Evolutionary conservation across 192 early-diverging fungal genomes (phyloP), one percentile per base, ranked within the genome.

Genomic region (Lobosporangium transversale): DNA sequence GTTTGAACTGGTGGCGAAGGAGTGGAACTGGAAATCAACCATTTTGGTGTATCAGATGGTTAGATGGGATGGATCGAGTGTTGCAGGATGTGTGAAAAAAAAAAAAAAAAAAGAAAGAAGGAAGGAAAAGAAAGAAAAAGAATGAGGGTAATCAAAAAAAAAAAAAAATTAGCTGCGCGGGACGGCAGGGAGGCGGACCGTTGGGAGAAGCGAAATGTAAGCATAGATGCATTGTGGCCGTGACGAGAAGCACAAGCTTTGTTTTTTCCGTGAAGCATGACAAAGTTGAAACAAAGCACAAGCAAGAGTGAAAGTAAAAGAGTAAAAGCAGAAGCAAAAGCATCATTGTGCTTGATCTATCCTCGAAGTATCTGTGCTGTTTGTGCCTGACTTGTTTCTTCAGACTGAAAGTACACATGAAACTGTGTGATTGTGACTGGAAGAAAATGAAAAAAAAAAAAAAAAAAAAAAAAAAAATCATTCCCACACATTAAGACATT

Each of bases 1-100:
- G 65, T 76, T 76, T 2, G 73, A 51, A 40, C 52, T 54, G 59
- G 40, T 62, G 35, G 64, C 59, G 27, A 76, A 52, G n/a, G 64
- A 17, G 20, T 55, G 23, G 65, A 76, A 27, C 36, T 76, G 58
- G 36, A 62, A 53, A 24, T 43, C 52, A 31, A 49, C 29, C 11
- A 57, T 43, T 59, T 59, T 74, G 21, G 36, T 45, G 32, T 2
- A 30, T 55, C 7, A 42, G 3, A 14, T 43, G 9, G 40, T 11
- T 8, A 31, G 37, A 42, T 17, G 17, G 21, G 15, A 42, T 37
- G 18, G n/a, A n/a, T n/a, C n/a, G 33, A 44, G 44, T 15, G 23
- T 31, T 35, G 12, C 23, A 44, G 30, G 31, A 32, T 20, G 40
- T 37, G 54, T 36, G 50, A 52, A 37, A 24, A 37, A 37, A 37